A percentile compares a stretch with the other conserved stretches of the same genome.
Evolutionary conservation across 176 grass and related monocot species (phyloP).

Genomic region (Triticum timopheevii): DNA sequence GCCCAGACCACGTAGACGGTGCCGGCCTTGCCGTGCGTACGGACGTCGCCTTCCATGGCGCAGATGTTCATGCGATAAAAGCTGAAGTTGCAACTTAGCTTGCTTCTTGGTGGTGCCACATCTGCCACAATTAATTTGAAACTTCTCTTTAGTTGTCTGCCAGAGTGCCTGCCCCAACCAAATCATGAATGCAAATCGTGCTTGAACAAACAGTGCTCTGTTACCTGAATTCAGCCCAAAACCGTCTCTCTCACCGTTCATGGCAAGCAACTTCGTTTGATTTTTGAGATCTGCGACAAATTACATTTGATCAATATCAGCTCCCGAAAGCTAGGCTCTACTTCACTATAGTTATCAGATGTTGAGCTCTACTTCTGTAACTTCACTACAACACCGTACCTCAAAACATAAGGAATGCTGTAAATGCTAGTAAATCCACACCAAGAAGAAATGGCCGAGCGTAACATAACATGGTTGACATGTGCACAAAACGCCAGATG

Average conservation of each 20-base stretch:
- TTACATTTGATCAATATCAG: neutral
- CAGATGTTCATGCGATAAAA: constrained; percentile 37
- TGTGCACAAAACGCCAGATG: neutral
- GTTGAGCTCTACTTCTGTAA: neutral
- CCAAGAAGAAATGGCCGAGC: neutral
- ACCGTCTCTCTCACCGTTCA: constrained; percentile 1
- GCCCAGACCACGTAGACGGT: constrained; percentile 39
- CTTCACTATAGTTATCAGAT: neutral
- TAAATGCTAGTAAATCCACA: neutral
- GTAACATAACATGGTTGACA: neutral
- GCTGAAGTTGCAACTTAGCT: constrained; percentile 52
- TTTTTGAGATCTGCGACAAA: constrained; percentile 14
- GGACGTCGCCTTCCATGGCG: constrained; percentile 59
- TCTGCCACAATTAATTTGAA: neutral
- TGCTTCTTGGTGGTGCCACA: neutral
- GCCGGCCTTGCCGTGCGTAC: constrained; percentile 44
- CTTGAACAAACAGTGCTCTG: neutral
- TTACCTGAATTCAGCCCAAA: constrained; percentile 33
- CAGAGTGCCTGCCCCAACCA: neutral
- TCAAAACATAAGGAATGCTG: neutral
- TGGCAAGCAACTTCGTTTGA: neutral
- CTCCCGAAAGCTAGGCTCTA: neutral
- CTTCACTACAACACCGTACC: neutral
- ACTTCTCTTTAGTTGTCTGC: neutral
- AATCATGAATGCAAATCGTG: neutral